Base-by-base conservation (phyloP, 176 grass and related monocot genomes). In the Eleusine coracana region DNA sequence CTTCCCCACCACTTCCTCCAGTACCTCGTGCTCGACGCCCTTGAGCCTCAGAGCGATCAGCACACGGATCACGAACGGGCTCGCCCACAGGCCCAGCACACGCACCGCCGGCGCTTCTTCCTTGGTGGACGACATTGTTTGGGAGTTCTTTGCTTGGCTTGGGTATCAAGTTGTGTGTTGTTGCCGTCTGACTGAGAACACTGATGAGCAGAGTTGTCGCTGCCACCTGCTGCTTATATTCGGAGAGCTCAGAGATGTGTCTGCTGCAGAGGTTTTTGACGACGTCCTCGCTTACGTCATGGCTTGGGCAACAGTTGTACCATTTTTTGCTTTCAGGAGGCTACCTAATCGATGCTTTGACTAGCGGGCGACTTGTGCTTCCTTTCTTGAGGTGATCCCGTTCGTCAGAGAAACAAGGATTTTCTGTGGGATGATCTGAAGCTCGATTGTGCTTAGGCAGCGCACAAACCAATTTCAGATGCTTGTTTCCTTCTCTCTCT, bases 21-120 rank as follows among this genome's bases (percentile, higher is more conserved):
- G 66, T 50, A 75, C 72, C 80, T 91, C 76, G 36, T 88, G 82
- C 45, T 75, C 10, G 15, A 91, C 75, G 5, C 70, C 85, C 78
- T 91, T 91, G 51, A 91, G 52, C 34, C 39, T 91, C 38, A 88
- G 81, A 14, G 85, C 85, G 16, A 75, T 56, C 51, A 68, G 72
- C 39, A 83, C 74, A 16, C 85, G 73, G 45, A 38, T 68, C 68
- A 62, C 52, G 50, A 62, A 87, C 54, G 74, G 48, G 64, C 85
- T 76, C 16, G n/a, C 50, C 60, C 75, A 66, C 1, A 54, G 29
- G 27, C 70, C 80, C 16, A 78, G 63, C 41, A 78, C 76, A 4
- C 59, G 76, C 59, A 78, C 75, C 14, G 60, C 60, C 10, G 60
- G 60, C 25, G 31, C 10, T 20, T 25, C 17, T 55, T 49, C 41